Conservation (phyloP, 2,329 filamentous ascomycete genomes). For the Neodidymelliopsis sp. region DNA sequence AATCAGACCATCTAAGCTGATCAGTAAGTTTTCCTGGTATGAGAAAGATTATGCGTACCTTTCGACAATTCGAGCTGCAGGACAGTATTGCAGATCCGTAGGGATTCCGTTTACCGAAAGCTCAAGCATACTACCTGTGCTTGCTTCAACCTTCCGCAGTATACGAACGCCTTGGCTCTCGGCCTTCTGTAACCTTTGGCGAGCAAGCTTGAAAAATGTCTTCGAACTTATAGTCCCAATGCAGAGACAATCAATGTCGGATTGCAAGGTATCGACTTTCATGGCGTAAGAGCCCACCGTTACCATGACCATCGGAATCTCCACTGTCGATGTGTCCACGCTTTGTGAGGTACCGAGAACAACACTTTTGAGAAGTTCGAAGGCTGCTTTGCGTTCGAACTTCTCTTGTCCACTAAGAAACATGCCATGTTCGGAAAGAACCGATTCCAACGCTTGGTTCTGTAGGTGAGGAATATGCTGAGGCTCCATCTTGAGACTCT, state of each 20-base stretch:
- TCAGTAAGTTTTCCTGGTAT: no score
- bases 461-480: conserved; percentile 20
- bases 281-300: conserved; percentile 73
- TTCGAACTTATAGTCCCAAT: conserved; percentile 68
- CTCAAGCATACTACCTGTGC: conserved; percentile 70
- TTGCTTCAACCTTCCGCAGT: conserved; percentile 65
- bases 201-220: conserved; percentile 68
- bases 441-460: conserved; percentile 21
- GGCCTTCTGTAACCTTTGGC: conserved; percentile 62
- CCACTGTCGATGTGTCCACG: conserved; percentile 15
- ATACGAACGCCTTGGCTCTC: conserved; percentile 56
- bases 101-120: conserved; percentile 65
- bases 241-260: conserved; percentile 71
- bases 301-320: conserved; percentile 59
- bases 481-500: conserved; percentile 19
- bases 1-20: conserved; percentile 52
- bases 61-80: conserved; percentile 63
- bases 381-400: conserved; percentile 52
- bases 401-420: conserved; percentile 60
- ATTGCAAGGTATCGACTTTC: conserved; percentile 66
- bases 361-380: conserved; percentile 56
- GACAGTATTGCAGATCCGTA: conserved; percentile 72
- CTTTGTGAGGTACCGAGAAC: conserved; percentile 46
- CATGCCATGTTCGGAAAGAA: conserved; percentile 33
- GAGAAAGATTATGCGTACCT: conserved; percentile 44